phyloP scores from a whole-genome alignment of 2,329 filamentous ascomycete genomes.

The Peltaster fructicola region DNA sequence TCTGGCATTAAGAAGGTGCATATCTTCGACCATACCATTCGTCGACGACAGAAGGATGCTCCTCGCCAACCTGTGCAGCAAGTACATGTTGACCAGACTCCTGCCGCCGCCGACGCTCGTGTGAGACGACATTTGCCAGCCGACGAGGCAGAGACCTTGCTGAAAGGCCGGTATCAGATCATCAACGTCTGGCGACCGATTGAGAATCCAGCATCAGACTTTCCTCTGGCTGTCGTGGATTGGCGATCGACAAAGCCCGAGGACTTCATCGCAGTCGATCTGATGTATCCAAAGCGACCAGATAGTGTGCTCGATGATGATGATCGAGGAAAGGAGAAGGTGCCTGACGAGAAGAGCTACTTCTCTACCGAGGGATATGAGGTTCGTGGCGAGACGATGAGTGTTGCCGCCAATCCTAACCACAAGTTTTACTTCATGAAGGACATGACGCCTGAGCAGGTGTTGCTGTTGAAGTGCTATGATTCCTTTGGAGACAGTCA shows the following conservation, averaged over 20 bases:
- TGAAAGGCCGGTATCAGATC: constrained; percentile 44
- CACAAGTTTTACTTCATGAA: constrained; percentile 50
- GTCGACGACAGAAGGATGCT: constrained; percentile 34
- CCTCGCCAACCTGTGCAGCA: constrained; percentile 49
- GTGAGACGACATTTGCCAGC: constrained; percentile 42
- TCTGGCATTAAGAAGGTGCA: constrained; percentile 41
- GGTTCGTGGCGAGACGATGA: constrained; percentile 44
- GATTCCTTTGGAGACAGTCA: constrained; percentile 27
- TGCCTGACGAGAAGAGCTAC: constrained; percentile 30
- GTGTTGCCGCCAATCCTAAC: constrained; percentile 36
- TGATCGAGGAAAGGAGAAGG: constrained; percentile 40
- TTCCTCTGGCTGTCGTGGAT: constrained; percentile 52
- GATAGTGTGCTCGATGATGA: constrained; percentile 27
- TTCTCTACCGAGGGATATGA: constrained; percentile 43
- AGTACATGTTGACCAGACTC: constrained; percentile 57
- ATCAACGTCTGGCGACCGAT: constrained; percentile 59
- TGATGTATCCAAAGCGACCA: constrained; percentile 40
- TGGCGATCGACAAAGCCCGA: constrained; percentile 38
- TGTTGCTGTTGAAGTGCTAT: constrained; percentile 35
- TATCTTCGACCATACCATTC: constrained; percentile 58
- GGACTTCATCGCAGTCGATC: constrained; percentile 43
- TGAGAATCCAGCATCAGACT: constrained; percentile 43
- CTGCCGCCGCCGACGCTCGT: constrained; percentile 40
- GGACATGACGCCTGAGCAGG: constrained; percentile 44
- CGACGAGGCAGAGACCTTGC: constrained; percentile 37